These are phyloP conservation scores for Trichomonascus vanleenenianus DNA, from an alignment of 805 yeast species.

Conservation along the genomic window DNA sequence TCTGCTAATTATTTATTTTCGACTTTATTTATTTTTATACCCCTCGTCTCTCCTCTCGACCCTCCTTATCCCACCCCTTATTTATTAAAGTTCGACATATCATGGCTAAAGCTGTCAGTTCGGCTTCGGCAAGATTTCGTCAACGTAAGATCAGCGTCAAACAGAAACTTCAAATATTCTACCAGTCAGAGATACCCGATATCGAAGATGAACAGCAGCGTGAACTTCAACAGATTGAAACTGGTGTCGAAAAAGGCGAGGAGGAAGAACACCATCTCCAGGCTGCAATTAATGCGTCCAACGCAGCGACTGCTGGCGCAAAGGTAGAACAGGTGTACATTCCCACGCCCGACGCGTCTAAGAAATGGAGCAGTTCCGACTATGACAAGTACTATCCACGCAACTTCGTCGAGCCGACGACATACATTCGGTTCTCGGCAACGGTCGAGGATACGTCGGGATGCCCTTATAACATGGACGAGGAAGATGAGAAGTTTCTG, in stretches of 20 bases:
- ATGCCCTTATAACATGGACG: constrained; percentile 83
- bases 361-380: constrained; percentile 54
- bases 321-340: constrained; percentile 59
- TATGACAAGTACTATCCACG: constrained; percentile 65
- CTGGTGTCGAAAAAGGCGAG: constrained; percentile 97
- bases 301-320: constrained; percentile 46
- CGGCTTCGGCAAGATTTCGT: constrained; percentile 59
- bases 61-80: background rate
- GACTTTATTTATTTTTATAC: background rate
- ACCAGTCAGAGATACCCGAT: constrained; percentile 74
- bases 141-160: constrained; percentile 93
- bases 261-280: constrained; percentile 96
- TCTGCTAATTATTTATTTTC: background rate
- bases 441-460: constrained; percentile 95
- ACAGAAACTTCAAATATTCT: constrained; percentile 69
- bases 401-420: constrained; percentile 59
- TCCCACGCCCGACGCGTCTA: constrained; percentile 95
- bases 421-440: constrained; percentile 82
- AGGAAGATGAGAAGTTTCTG: constrained; percentile 68
- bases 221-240: constrained; percentile 82
- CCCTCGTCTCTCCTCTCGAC: background rate
- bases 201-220: constrained; percentile 74
- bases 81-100: background rate
- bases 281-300: constrained; percentile 76
- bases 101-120: constrained; percentile 5